Percentiles rank a stretch among this genome's conserved stretches.
Evolutionary conservation across 2,329 filamentous ascomycete species (phyloP).

Genomic region (Geosmithia morbida): DNA sequence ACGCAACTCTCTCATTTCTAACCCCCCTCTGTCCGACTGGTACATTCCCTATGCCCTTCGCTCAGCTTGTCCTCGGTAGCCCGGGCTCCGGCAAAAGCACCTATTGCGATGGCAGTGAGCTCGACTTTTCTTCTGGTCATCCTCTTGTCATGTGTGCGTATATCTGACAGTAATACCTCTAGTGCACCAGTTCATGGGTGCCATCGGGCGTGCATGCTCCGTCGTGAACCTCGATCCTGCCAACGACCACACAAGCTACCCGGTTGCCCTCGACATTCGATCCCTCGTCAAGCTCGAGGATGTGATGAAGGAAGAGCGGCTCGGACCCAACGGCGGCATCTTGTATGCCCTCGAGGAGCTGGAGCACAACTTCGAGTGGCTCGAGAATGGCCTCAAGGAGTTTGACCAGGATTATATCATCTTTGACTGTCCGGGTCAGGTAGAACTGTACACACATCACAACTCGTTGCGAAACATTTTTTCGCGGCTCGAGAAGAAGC

Average conservation of each 20-base stretch:
- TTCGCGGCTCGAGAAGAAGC: constrained; percentile 78
- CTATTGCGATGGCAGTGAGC: constrained; percentile 84
- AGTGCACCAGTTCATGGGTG: constrained; percentile 95
- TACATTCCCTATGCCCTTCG: constrained; percentile 37
- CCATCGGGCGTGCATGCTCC: constrained; percentile 87
- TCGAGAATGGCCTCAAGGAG: constrained; percentile 66
- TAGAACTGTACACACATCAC: constrained; percentile 95
- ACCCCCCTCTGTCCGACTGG: constrained; percentile 5
- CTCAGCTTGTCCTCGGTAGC: constrained; percentile 80
- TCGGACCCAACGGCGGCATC: constrained; percentile 87
- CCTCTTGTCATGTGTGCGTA: not conserved
- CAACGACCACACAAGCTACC: constrained; percentile 84
- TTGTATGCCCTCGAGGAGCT: constrained; percentile 91
- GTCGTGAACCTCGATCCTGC: constrained; percentile 95
- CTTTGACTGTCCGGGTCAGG: constrained; percentile 94
- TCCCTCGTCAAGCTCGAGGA: constrained; percentile 82
- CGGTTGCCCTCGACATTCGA: constrained; percentile 80
- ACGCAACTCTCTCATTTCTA: not conserved
- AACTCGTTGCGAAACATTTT: constrained; percentile 85
- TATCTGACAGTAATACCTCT: not conserved
- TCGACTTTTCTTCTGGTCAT: not conserved
- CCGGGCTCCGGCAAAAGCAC: constrained; percentile 94
- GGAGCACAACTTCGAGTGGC: constrained; percentile 86
- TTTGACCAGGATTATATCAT: constrained; percentile 83
- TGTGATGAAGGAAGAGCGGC: constrained; percentile 79